A percentile compares a stretch with the other conserved stretches of the same genome.
Evolutionary conservation across 2,329 filamentous ascomycete species (phyloP).

Genomic region (Dactylellina cionopaga): DNA sequence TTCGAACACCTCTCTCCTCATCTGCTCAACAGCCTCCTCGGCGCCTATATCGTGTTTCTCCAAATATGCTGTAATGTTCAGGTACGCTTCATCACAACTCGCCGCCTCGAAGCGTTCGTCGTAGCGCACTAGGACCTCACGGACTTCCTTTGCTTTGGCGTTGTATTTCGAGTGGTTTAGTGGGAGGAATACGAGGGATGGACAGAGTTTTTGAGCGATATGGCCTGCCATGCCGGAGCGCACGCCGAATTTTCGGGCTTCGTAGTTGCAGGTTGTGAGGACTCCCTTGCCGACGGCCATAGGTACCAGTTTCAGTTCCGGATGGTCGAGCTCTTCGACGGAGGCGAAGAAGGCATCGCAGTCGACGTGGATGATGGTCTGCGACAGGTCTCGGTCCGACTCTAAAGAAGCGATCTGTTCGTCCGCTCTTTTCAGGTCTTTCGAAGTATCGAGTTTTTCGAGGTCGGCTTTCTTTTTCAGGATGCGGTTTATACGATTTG

Average conservation of each 20-base stretch:
- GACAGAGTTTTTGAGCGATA: conserved; percentile 88
- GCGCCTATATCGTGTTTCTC: conserved; percentile 73
- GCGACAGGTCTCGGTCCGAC: conserved; percentile 78
- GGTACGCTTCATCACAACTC: conserved; percentile 94
- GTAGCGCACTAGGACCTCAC: conserved; percentile 83
- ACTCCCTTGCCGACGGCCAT: conserved; percentile 87
- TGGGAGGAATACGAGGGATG: conserved; percentile 81
- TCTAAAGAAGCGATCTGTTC: conserved; percentile 69
- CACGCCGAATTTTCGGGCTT: conserved; percentile 87
- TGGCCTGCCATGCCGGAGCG: conserved; percentile 96
- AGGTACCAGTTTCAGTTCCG: conserved; percentile 66
- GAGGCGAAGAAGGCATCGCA: conserved; percentile 98
- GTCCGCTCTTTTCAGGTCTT: conserved; percentile 79
- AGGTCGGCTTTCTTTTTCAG: conserved; percentile 78
- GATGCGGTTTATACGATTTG: conserved; percentile 84
- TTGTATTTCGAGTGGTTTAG: conserved; percentile 91
- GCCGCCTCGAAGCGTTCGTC: conserved; percentile 91
- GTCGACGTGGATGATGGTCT: conserved; percentile 89
- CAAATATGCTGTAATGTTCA: conserved; percentile 95
- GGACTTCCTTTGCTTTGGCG: conserved; percentile 87
- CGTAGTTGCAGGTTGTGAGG: conserved; percentile 82
- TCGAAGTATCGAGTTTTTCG: conserved; percentile 77
- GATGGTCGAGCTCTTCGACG: conserved; percentile 72
- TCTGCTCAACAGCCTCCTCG: conserved; percentile 77
- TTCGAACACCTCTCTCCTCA: conserved; percentile 79